A percentile compares a stretch with the other conserved stretches of the same genome.
phyloP scores from a whole-genome alignment of 257 asterid species.

The Nyctanthes arbortristis region DNA sequence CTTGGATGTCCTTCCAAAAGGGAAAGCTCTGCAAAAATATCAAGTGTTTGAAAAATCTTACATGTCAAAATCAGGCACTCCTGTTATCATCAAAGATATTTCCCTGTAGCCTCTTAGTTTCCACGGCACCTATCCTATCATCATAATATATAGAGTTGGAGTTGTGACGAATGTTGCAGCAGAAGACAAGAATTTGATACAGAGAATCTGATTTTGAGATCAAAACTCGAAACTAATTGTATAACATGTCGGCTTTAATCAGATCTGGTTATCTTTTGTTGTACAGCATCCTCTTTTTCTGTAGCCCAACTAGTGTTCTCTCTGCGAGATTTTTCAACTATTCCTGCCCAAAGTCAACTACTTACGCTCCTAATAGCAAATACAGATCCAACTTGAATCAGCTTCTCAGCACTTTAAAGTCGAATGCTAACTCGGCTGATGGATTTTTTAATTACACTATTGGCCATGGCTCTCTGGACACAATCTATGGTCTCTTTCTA shows the following conservation, averaged over 20 bases:
- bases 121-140: too few species aligned
- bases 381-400: constrained; percentile 6
- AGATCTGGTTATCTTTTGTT: neutral
- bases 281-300: neutral
- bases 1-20: too few species aligned
- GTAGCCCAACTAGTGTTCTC: neutral
- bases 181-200: too few species aligned
- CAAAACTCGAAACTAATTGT: neutral
- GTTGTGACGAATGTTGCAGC: too few species aligned
- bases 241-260: neutral
- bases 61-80: too few species aligned
- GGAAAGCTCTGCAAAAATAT: too few species aligned
- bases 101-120: too few species aligned
- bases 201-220: too few species aligned
- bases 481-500: constrained; percentile 8
- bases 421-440: neutral
- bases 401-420: constrained; percentile 8
- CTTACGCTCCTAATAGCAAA: neutral
- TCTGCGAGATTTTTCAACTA: neutral
- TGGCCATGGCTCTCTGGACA: neutral
- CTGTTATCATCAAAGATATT: too few species aligned
- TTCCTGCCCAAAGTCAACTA: neutral
- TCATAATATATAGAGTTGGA: too few species aligned
- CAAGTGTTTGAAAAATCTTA: too few species aligned
- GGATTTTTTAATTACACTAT: constrained; percentile 7